Evolutionary conservation across 768 basidiomycete genomes (phyloP), one percentile per base, ranked within the genome.

Genomic region (Coprinellus micaceus): DNA sequence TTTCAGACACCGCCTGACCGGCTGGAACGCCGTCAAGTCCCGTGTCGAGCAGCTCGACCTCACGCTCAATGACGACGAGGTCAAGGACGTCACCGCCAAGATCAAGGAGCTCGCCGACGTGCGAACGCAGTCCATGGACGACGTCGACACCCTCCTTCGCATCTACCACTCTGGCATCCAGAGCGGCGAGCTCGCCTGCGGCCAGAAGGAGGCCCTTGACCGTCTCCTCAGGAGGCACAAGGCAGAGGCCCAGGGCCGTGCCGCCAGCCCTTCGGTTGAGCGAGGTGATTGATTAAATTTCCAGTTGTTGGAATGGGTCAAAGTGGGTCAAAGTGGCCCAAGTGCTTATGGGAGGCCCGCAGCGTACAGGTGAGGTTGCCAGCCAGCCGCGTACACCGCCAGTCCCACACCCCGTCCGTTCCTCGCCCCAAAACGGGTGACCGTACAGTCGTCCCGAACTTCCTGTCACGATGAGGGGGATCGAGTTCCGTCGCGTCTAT

Each of bases 21-120:
- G 96, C 47, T 99, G 96, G 97, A 98, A 98, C 71, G 97, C 97
- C 40, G 95, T 99, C 84, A 99, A 98, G 83, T 94, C 91, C 56
- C 91, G 97, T 70, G 97, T 96, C 22, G 97, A 99, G 76, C 97
- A 99, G 70, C 85, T 99, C 45, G 89, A 92, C 57, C 82, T 99
- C 57, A 79, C 82, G 54, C 81, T 99, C 64, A 89, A 84, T 2
- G 97, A 99, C 67, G 96, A 90, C 4, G 87, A 95, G 83, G 80
- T 98, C 81, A 98, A 98, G 86, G 97, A 98, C 62, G 96, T 93
- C 26, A 98, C 97, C 2, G 87, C 89, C 73, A 98, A 97, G 83
- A 98, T 98, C 81, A 99, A 99, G 84, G 94, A 97, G 73, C 87
- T 99, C 53, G 97, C 97, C 10, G 97, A 99, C 66, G 92, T 98